phyloP scores from a whole-genome alignment of 768 basidiomycete genomes.

The Collybiopsis luxurians region DNA sequence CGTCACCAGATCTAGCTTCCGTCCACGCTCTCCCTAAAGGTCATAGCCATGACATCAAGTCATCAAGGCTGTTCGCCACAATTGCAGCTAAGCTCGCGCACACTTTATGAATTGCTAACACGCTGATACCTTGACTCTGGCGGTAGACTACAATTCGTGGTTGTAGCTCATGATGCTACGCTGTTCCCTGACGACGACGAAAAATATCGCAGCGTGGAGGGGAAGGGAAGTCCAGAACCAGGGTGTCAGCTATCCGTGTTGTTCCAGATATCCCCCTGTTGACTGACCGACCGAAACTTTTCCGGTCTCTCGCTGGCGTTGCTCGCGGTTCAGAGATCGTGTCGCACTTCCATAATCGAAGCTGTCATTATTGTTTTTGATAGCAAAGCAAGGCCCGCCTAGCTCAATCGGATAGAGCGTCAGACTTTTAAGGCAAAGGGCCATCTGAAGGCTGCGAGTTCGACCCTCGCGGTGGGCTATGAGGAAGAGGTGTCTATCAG shows the following conservation, averaged over 20 bases:
- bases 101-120: slow-evolving; percentile 39
- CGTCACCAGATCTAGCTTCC: slow-evolving; percentile 8
- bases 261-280: slow-evolving; percentile 7
- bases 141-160: slow-evolving; percentile 31
- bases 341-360: slow-evolving; percentile 34
- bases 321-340: not conserved
- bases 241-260: slow-evolving; percentile 8
- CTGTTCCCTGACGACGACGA: slow-evolving; percentile 30
- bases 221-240: not conserved
- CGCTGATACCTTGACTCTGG: slow-evolving; percentile 18
- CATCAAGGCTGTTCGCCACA: slow-evolving; percentile 29
- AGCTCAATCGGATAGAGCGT: slow-evolving; percentile 69
- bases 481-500: no score
- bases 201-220: slow-evolving; percentile 6
- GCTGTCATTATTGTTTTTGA: no score
- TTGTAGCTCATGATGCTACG: slow-evolving; percentile 30
- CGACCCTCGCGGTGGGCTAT: slow-evolving; percentile 83
- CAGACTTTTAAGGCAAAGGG: slow-evolving; percentile 52
- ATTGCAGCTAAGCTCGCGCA: slow-evolving; percentile 31
- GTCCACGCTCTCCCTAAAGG: slow-evolving; percentile 17
- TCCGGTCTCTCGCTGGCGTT: not conserved
- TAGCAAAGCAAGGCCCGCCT: no score
- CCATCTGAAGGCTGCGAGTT: slow-evolving; percentile 89
- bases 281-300: slow-evolving; percentile 21
- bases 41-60: slow-evolving; percentile 21